Evolutionary conservation across 345 rosid genomes (phyloP).

Genomic region (Bretschneidera sinensis): DNA sequence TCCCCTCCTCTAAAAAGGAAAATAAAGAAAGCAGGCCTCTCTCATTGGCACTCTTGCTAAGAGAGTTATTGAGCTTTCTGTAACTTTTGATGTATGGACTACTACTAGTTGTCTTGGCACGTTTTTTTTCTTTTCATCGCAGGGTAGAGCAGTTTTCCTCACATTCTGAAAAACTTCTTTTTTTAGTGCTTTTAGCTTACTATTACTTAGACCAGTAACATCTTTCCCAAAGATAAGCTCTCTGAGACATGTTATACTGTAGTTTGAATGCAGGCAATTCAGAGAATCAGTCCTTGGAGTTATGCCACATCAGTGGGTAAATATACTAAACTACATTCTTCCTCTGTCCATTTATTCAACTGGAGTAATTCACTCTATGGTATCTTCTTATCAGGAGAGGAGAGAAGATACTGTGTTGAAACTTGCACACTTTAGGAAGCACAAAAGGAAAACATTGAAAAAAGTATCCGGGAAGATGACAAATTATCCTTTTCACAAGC

Average conservation of each 20-base stretch:
- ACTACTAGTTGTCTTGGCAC: not conserved
- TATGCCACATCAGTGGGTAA: conserved; percentile 98
- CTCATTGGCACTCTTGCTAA: not conserved
- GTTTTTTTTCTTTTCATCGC: no score
- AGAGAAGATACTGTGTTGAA: conserved; percentile 88
- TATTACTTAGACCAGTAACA: not conserved
- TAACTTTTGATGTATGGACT: not conserved
- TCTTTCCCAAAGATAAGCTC: conserved; percentile 18
- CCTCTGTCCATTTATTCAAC: conserved; percentile 3
- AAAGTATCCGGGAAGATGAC: conserved; percentile 61
- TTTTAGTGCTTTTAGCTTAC: not conserved
- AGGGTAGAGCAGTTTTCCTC: no score
- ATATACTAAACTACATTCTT: conserved; percentile 15
- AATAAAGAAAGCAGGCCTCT: no score
- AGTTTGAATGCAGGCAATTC: conserved; percentile 96
- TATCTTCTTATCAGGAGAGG: conserved; percentile 69
- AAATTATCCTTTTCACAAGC: conserved; percentile 80
- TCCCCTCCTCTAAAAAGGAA: no score
- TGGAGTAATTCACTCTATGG: conserved; percentile 12
- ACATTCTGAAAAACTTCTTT: no score
- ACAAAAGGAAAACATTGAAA: conserved; percentile 80
- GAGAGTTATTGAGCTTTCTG: not conserved
- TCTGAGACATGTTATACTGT: conserved; percentile 37
- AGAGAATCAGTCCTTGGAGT: conserved; percentile 92
- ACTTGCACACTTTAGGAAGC: conserved; percentile 83